phyloP scores from a whole-genome alignment of 495 filamentous ascomycete genomes.

The Thozetella sp. region DNA sequence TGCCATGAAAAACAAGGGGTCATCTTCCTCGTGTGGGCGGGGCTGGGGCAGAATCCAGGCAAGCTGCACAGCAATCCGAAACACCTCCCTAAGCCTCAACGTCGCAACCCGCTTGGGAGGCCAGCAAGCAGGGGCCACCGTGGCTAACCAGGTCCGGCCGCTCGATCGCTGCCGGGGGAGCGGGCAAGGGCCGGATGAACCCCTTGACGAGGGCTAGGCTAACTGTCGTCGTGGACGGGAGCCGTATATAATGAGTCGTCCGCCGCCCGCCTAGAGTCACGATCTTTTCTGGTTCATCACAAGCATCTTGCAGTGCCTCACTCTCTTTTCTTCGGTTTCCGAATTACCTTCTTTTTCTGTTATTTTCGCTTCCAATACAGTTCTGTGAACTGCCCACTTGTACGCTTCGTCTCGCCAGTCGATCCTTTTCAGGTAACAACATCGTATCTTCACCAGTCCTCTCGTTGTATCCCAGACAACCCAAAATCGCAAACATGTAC shows the following conservation, averaged over 20 bases:
- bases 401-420: constrained; percentile 40
- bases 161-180: neutral
- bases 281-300: neutral
- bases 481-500: constrained; percentile 38
- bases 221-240: no score
- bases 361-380: constrained; percentile 35
- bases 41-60: no score
- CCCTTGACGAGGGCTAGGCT: no score
- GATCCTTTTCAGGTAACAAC: constrained; percentile 34
- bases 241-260: neutral
- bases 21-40: no score
- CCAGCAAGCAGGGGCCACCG: neutral
- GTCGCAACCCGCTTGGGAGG: neutral
- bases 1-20: no score
- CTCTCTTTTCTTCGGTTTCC: constrained; percentile 37
- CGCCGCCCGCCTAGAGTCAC: neutral
- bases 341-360: constrained; percentile 28
- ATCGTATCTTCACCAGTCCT: constrained; percentile 23
- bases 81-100: neutral
- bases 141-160: neutral
- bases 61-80: neutral
- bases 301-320: neutral
- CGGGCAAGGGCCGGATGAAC: no score
- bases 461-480: constrained; percentile 12
- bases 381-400: constrained; percentile 51